Evolutionary conservation across 805 yeast genomes (phyloP), one percentile per base, ranked within the genome.

Genomic region (Pichia exigua): DNA sequence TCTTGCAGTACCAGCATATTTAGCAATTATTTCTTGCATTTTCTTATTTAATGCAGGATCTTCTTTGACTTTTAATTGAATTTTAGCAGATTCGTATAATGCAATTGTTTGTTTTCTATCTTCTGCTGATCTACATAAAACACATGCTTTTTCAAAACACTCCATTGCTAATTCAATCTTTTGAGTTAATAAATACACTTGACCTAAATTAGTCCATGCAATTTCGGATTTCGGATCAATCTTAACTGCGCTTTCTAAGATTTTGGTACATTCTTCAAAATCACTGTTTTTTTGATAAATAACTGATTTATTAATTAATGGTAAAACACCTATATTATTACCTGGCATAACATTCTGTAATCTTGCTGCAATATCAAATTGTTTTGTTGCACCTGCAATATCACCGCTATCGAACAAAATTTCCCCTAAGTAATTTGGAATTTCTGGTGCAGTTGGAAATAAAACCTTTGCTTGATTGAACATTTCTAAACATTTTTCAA

Each of bases 351-450:
- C 80, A 58, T 77, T 79, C 73, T 92, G 97, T 64, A 94, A 76
- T 68, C 87, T 82, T 50, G 83, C 83, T 50, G 98, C 89, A 61
- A 80, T 78, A 57, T 91, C 96, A 66, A 90, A 92, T 72, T 89
- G 91, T 64, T 81, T 81, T 54, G 81, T 69, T 52, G 98, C 97
- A 55, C 78, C 84, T 30, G 68, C 76, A 51, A 79, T 71, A 60
- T 87, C 88, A 65, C 85, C 85, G 61, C 78, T 78, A 66, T 92
- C 97, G 56, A 87, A 83, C 62, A 92, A 76, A 47, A 92, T 84
- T 73, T 94, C 99, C 64, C 98, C 99, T 65, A 83, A 90, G 71
- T 90, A 94, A 74, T 89, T 91, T 73, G 94, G 95, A 61, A 90
- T 85, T 69, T 89, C 97, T 51, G 98, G 88, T 49, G 86, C 78